phyloP scores from a whole-genome alignment of 2,329 filamentous ascomycete species.

The Lachnum nothofagi region DNA sequence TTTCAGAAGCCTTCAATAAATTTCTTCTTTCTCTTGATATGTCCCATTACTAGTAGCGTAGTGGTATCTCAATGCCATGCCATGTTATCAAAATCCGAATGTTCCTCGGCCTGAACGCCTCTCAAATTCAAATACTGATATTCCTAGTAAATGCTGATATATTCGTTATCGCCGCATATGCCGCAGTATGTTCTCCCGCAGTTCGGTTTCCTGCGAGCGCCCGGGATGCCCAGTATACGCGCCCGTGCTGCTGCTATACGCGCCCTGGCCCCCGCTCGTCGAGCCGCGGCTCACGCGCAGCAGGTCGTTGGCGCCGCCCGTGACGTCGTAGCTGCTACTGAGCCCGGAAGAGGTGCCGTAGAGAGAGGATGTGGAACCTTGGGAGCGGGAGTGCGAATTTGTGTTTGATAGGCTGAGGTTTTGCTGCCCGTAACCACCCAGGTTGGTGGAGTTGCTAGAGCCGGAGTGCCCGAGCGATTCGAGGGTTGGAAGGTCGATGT shows the following conservation, averaged over 20 bases:
- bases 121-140: no score
- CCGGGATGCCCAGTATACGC: constrained; percentile 19
- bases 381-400: constrained; percentile 17
- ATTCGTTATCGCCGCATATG: constrained; percentile 24
- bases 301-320: constrained; percentile 13
- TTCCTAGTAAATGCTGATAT: no score
- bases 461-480: constrained; percentile 28
- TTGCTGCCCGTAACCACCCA: constrained; percentile 13
- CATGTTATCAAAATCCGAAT: no score
- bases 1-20: no score
- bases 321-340: constrained; percentile 19
- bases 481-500: constrained; percentile 29
- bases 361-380: constrained; percentile 18
- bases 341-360: constrained; percentile 23
- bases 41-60: no score
- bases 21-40: no score
- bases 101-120: no score
- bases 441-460: constrained; percentile 11
- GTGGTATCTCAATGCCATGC: no score
- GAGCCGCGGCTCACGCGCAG: constrained; percentile 9
- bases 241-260: background rate
- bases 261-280: background rate
- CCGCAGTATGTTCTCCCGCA: constrained; percentile 24
- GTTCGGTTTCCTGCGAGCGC: constrained; percentile 20
- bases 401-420: constrained; percentile 9